Evolutionary conservation across 176 grass and related monocot species (phyloP), one percentile per base, ranked within the genome.

Genomic region (Ananas comosus): DNA sequence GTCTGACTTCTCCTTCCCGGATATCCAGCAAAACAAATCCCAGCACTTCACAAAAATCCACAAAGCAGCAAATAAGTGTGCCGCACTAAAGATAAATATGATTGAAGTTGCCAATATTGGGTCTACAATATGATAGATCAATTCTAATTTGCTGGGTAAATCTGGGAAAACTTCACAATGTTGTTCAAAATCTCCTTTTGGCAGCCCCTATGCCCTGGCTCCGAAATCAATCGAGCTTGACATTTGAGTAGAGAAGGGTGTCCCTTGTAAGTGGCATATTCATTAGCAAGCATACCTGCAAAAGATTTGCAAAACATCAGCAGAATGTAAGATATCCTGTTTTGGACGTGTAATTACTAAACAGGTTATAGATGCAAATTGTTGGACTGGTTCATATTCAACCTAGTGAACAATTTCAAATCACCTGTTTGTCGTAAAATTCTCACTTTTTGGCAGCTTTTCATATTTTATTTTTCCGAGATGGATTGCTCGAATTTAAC

Each of bases 211-310:
- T 33, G 29, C 29, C 12, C 3, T 17, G 25, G 11, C 48, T 66
- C 22, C 48, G 52, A 72, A 81, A 76, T 76, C 79, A 93, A 90
- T 99, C 89, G 11, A 99, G 68, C 84, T 99, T 99, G 56, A 93
- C 87, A 51, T 99, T 99, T 51, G 89, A 93, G 71, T 99, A 99
- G 29, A 99, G 85, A 73, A 99, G 87, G 12, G 87, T 93, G 80
- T 99, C 94, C 78, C 72, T 88, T 24, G 89, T 99, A 56, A 99
- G 77, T 25, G 94, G 87, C 94, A 99, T 93, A 72, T 91, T 82
- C 68, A 88, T 70, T 50, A 93, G 88, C 64, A 86, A 74, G 82
- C 82, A 93, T 56, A 93, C 67, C 94, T 99, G 86, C 74, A 63
- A 58, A 74, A 42, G 33, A 76, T 66, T 56, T 85, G 52, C 29